phyloP scores from a whole-genome alignment of 768 basidiomycete species.

The Amylocystis lapponica region DNA sequence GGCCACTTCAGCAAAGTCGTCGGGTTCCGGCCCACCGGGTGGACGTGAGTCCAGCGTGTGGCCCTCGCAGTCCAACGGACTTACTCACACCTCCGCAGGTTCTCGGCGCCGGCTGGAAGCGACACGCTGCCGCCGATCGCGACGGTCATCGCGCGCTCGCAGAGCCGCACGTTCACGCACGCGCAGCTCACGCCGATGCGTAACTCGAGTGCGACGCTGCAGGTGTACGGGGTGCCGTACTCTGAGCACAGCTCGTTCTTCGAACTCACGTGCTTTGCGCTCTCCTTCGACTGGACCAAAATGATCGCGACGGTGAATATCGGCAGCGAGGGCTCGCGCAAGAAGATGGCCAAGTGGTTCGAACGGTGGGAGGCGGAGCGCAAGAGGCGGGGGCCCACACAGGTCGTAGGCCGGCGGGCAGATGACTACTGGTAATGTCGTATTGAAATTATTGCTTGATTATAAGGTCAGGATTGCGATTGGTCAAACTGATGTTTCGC shows the following conservation, averaged over 20 bases:
- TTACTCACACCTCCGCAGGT: slow-evolving; percentile 36
- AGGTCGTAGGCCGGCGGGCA: slow-evolving; percentile 32
- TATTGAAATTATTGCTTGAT: not conserved
- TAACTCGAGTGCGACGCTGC: slow-evolving; percentile 63
- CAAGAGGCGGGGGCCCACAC: slow-evolving; percentile 42
- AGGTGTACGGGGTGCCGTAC: slow-evolving; percentile 83
- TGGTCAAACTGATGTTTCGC: no score
- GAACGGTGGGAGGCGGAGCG: slow-evolving; percentile 84
- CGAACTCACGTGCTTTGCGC: slow-evolving; percentile 91
- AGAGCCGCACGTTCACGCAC: slow-evolving; percentile 63
- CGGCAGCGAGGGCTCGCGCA: slow-evolving; percentile 62
- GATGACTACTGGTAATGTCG: slow-evolving; percentile 40
- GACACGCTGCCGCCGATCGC: slow-evolving; percentile 59
- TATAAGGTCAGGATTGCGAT: no score
- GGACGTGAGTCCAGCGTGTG: slow-evolving; percentile 63
- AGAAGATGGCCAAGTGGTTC: slow-evolving; percentile 88
- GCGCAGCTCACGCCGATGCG: slow-evolving; percentile 61
- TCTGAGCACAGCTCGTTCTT: slow-evolving; percentile 97
- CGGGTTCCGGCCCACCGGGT: slow-evolving; percentile 92
- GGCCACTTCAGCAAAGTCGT: slow-evolving; percentile 65
- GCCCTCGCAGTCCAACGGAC: slow-evolving; percentile 3
- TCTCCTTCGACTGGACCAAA: slow-evolving; percentile 77
- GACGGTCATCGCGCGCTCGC: slow-evolving; percentile 61
- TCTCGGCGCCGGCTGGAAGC: slow-evolving; percentile 57
- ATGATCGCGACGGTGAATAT: slow-evolving; percentile 98